A percentile compares a stretch with the other conserved stretches of the same genome.
phyloP scores from a whole-genome alignment of 345 rosid genomes.

The Geranium brycei region DNA sequence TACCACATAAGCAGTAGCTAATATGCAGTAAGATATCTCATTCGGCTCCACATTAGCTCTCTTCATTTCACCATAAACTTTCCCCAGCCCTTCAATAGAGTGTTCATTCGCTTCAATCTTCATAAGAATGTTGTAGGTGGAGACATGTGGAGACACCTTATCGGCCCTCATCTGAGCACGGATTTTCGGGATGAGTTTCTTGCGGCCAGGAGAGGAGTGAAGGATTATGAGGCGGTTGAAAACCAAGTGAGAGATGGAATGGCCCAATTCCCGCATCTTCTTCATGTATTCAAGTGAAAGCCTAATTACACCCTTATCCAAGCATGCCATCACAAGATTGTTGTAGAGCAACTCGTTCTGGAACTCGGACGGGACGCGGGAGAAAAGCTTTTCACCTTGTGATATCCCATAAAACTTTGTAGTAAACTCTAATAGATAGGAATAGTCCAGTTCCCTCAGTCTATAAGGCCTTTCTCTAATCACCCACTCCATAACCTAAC shows the following conservation, averaged over 20 bases:
- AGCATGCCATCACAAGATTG: conserved; percentile 72
- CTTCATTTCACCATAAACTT: conserved; percentile 54
- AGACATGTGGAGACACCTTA: conserved; percentile 64
- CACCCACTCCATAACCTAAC: conserved; percentile 90
- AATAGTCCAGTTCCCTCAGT: conserved; percentile 73
- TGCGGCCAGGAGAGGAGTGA: conserved; percentile 52
- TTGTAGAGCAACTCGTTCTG: conserved; percentile 80
- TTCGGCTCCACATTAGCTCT: conserved; percentile 48
- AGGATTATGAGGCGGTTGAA: conserved; percentile 73
- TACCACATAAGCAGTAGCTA: conserved; percentile 74
- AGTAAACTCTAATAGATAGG: conserved; percentile 73
- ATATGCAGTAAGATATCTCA: conserved; percentile 72
- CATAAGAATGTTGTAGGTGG: conserved; percentile 80
- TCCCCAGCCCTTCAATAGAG: conserved; percentile 50
- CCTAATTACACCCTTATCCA: conserved; percentile 60
- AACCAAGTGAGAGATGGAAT: conserved; percentile 54
- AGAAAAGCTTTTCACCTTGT: conserved; percentile 62
- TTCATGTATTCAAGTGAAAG: conserved; percentile 78
- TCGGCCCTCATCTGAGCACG: conserved; percentile 77
- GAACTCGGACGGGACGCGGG: conserved; percentile 57
- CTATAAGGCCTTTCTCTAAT: conserved; percentile 79
- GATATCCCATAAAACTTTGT: conserved; percentile 62
- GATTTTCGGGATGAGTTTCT: conserved; percentile 63
- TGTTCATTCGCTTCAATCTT: conserved; percentile 83
- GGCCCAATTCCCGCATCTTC: conserved; percentile 82